Conservation (phyloP, 192 early-diverging fungal genomes). For the Entomortierella parvispora region DNA sequence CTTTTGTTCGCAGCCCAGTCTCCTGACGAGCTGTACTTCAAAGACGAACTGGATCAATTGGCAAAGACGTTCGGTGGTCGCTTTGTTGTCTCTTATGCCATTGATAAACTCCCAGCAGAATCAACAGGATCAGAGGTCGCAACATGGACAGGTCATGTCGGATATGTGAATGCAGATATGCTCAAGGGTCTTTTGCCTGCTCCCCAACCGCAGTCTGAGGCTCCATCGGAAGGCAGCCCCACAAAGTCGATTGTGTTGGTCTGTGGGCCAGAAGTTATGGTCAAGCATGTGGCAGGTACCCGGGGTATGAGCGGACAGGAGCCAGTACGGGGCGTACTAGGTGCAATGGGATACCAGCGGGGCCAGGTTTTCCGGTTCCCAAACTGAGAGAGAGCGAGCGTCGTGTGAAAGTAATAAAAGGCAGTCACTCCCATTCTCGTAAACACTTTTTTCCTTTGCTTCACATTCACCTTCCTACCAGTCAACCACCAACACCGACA, state of each 20-base stretch:
- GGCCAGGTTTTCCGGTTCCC: constrained; percentile 71
- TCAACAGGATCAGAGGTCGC: constrained; percentile 20
- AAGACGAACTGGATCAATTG: constrained; percentile 63
- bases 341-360: constrained; percentile 60
- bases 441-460: constrained; percentile 5
- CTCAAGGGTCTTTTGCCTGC: constrained; percentile 43
- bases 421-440: background rate
- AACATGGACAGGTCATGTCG: constrained; percentile 44
- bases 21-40: constrained; percentile 63
- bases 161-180: constrained; percentile 45
- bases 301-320: constrained; percentile 65
- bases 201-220: background rate
- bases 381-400: constrained; percentile 18
- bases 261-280: constrained; percentile 74
- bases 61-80: constrained; percentile 51
- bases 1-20: constrained; percentile 60
- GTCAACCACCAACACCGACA: constrained; percentile 1
- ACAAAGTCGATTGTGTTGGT: constrained; percentile 61
- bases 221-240: background rate
- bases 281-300: constrained; percentile 63
- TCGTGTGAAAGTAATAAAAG: background rate
- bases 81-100: constrained; percentile 59
- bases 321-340: constrained; percentile 63
- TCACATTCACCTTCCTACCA: background rate
- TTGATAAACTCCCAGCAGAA: constrained; percentile 47